Evolutionary conservation across 2,329 filamentous ascomycete genomes (phyloP), one percentile per base, ranked within the genome.

Genomic region (Aspergillus sp.): DNA sequence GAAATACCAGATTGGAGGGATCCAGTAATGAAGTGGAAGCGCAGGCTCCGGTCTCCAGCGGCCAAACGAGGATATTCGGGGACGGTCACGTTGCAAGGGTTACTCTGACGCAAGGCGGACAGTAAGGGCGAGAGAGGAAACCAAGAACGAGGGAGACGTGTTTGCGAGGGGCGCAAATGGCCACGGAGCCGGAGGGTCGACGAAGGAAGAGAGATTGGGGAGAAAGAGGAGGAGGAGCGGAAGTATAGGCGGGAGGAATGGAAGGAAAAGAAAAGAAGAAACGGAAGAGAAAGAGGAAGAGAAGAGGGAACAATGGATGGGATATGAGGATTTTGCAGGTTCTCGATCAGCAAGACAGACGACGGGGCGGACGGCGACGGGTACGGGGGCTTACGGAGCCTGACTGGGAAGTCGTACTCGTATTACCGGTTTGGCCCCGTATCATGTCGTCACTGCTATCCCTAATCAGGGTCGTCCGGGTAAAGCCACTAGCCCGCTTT

Each of bases 21-120:
- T 59, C 30, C 32, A 36, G 25, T 39, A 54, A 52, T 39, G 50
- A 59, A 47, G 25, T 60, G 45, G 57, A 52, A 61, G 54, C 59
- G 62, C 60, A 48, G 57, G 57, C 65, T 66, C 66, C 66, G 64
- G 67, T 64, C 67, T 69, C 64, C 67, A 66, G 63, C 64, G 67
- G 64, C 63, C 65, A 64, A 65, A 67, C 60, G 61, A 65, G 60
- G 63, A 63, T 61, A 62, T 56, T 54, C 57, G 49, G 60, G 62
- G 57, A 62, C 64, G 63, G 41, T 72, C 69, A 72, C 69, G 70
- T 70, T 70, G 66, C 63, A 66, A 68, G 69, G 67, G 65, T 58
- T 64, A 63, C 57, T 63, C 63, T 67, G 69, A 72, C 64, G 70
- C 69, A 71, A 71, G 68, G 68, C 65, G 63, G 62, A 69, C 59